These are phyloP conservation scores for Ochetophila trinervis DNA, from an alignment of 306 rosid genomes.

Conservation along the genomic window DNA sequence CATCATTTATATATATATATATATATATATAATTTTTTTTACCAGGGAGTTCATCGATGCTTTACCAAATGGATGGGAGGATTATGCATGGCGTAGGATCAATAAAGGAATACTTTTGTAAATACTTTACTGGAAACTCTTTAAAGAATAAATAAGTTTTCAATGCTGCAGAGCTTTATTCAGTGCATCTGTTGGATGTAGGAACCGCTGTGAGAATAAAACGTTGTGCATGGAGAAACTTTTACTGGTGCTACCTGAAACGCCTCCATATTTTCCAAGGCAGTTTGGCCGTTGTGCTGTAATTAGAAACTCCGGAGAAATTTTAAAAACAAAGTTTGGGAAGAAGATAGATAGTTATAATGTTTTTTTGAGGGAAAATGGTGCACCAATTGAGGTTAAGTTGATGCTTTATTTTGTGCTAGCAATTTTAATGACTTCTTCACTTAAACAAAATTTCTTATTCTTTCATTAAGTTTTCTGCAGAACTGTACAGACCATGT, in stretches of 20 bases:
- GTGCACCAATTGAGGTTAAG: slow-evolving; percentile 83
- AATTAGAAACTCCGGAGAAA: slow-evolving; percentile 95
- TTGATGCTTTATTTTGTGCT: slow-evolving; percentile 14
- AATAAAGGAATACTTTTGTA: slow-evolving; percentile 85
- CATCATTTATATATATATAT: too few relatives aligned
- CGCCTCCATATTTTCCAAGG: slow-evolving; percentile 79
- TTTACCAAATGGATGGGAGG: slow-evolving; percentile 98
- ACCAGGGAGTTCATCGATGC: slow-evolving; percentile 88
- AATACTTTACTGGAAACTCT: slow-evolving; percentile 34
- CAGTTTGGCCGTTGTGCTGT: slow-evolving; percentile 96
- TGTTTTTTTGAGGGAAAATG: slow-evolving; percentile 90
- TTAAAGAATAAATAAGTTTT: slow-evolving; percentile 7
- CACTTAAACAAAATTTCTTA: slow-evolving; percentile 19
- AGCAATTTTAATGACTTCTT: slow-evolving; percentile 8
- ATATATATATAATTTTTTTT: too few relatives aligned
- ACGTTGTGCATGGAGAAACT: slow-evolving; percentile 81
- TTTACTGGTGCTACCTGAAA: slow-evolving; percentile 85
- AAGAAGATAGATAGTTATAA: slow-evolving; percentile 81
- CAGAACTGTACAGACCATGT: slow-evolving; percentile 83
- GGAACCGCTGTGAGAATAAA: slow-evolving; percentile 76
- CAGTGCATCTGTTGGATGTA: slow-evolving; percentile 38
- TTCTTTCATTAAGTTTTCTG: slow-evolving; percentile 16
- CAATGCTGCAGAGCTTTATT: background rate
- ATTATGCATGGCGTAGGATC: slow-evolving; percentile 98
- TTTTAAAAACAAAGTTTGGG: slow-evolving; percentile 88